phyloP scores from a whole-genome alignment of 192 early-diverging fungal genomes.

The Dimargaris xerosporica region DNA sequence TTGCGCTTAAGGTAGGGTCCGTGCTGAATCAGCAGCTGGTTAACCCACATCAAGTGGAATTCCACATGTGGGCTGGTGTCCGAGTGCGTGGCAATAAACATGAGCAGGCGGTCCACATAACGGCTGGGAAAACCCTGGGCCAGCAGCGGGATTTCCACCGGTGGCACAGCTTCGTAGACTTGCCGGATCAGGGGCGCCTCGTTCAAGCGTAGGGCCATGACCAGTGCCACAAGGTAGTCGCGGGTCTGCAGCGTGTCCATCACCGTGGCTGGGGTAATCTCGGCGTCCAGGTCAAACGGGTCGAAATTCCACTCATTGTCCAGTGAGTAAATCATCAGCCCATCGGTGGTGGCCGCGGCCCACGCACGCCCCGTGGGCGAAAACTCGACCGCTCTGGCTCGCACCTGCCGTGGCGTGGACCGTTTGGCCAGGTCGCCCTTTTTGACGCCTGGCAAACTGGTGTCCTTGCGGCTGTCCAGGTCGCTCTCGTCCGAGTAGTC shows the following conservation, averaged over 20 bases:
- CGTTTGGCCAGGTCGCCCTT: conserved; percentile 72
- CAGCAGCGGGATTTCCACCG: conserved; percentile 54
- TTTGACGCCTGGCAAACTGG: conserved; percentile 76
- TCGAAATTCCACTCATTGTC: conserved; percentile 90
- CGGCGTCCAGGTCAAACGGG: conserved; percentile 94
- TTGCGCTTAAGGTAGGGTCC: conserved; percentile 53
- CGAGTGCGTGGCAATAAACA: conserved; percentile 63
- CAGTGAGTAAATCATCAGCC: conserved; percentile 85
- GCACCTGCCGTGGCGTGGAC: conserved; percentile 58
- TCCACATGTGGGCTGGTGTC: conserved; percentile 74
- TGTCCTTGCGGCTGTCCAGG: conserved; percentile 63
- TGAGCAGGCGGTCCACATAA: conserved; percentile 73
- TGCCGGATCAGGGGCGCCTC: conserved; percentile 59
- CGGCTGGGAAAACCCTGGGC: conserved; percentile 69
- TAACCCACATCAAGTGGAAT: conserved; percentile 76
- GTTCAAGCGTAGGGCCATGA: conserved; percentile 90
- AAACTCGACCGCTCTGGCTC: conserved; percentile 76
- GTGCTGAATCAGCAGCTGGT: conserved; percentile 57
- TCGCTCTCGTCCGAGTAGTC: conserved; percentile 64
- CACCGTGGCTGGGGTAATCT: conserved; percentile 84
- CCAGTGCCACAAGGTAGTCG: conserved; percentile 75
- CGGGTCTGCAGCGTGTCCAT: conserved; percentile 45
- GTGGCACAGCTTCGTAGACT: conserved; percentile 69
- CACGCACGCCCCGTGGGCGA: conserved; percentile 88
- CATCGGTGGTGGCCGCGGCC: conserved; percentile 93